phyloP scores from a whole-genome alignment of 1,284 basidiomycete genomes.

The Trametes pubescens region DNA sequence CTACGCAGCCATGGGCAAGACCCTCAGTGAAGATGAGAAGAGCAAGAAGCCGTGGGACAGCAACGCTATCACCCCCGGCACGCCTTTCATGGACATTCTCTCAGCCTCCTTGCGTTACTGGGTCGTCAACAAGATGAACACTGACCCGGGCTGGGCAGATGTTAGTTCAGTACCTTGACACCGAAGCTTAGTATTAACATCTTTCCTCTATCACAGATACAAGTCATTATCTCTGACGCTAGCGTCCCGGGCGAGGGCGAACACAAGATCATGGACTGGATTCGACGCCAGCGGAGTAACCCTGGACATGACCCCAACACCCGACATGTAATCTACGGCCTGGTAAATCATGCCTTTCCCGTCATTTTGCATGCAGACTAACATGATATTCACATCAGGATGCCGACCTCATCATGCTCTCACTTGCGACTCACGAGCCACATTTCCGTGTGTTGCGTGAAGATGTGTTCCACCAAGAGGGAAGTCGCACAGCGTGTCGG shows the following conservation, averaged over 20 bases:
- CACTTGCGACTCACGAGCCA: conserved; percentile 97
- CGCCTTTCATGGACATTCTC: conserved; percentile 97
- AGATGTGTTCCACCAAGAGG: conserved; percentile 94
- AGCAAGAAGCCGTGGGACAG: conserved; percentile 95
- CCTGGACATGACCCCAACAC: conserved; percentile 95
- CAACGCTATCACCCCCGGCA: conserved; percentile 98
- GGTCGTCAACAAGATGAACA: conserved; percentile 96
- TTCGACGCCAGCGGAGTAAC: conserved; percentile 89
- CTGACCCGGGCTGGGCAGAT: conserved; percentile 95
- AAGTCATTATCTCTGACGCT: conserved; percentile 97
- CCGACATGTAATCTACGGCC: conserved; percentile 95
- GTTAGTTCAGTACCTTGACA: conserved; percentile 52
- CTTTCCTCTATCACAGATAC: conserved; percentile 59
- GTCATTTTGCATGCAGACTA: neutral
- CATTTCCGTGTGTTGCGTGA: conserved; percentile 97
- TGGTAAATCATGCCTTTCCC: conserved; percentile 59
- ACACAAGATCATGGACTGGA: conserved; percentile 99
- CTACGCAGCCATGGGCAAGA: conserved; percentile 87
- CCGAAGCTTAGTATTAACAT: conserved; percentile 16
- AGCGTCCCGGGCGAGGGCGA: conserved; percentile 99
- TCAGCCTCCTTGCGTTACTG: conserved; percentile 93
- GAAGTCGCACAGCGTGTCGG: conserved; percentile 81
- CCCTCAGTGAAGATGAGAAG: conserved; percentile 85
- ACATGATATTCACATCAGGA: conserved; percentile 61
- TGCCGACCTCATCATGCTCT: conserved; percentile 99